phyloP scores from a whole-genome alignment of 805 yeast genomes.

The Pichia nanzhaoensis region DNA sequence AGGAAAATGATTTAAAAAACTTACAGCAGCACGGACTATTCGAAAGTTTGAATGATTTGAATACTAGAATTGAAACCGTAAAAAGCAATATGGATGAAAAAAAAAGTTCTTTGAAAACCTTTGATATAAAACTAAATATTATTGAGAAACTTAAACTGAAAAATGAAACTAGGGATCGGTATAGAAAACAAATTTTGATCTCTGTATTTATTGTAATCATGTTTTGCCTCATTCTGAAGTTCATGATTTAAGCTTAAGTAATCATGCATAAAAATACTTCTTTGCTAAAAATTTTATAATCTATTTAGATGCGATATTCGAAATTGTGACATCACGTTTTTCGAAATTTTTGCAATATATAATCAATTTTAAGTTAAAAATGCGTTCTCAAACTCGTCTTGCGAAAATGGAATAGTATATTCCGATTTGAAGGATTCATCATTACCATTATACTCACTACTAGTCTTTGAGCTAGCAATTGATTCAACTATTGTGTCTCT shows the following conservation, averaged over 20 bases:
- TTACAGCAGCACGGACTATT: conserved; percentile 19
- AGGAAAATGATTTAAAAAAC: conserved; percentile 22
- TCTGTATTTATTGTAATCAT: background rate
- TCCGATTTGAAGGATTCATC: background rate
- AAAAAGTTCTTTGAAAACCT: conserved; percentile 18
- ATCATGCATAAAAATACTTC: background rate
- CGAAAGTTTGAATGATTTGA: conserved; percentile 25
- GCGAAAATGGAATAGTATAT: conserved; percentile 7
- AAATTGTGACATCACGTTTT: too few relatives aligned
- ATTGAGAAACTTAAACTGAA: conserved; percentile 18
- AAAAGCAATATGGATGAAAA: conserved; percentile 17
- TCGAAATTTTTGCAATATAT: background rate
- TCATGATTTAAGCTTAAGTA: background rate
- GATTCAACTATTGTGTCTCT: background rate
- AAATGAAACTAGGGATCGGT: conserved; percentile 10
- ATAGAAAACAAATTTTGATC: conserved; percentile 5
- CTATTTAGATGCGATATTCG: too few relatives aligned
- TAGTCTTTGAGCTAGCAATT: too few relatives aligned
- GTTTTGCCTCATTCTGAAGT: background rate
- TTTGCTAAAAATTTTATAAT: too few relatives aligned
- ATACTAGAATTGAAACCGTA: conserved; percentile 23
- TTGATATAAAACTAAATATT: conserved; percentile 17
- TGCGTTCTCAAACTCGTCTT: conserved; percentile 4
- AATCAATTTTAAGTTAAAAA: conserved; percentile 1
- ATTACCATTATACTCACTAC: too few relatives aligned